Conservation (phyloP, 352 stramenopile species). For the Halophytophthora polymorphica region DNA sequence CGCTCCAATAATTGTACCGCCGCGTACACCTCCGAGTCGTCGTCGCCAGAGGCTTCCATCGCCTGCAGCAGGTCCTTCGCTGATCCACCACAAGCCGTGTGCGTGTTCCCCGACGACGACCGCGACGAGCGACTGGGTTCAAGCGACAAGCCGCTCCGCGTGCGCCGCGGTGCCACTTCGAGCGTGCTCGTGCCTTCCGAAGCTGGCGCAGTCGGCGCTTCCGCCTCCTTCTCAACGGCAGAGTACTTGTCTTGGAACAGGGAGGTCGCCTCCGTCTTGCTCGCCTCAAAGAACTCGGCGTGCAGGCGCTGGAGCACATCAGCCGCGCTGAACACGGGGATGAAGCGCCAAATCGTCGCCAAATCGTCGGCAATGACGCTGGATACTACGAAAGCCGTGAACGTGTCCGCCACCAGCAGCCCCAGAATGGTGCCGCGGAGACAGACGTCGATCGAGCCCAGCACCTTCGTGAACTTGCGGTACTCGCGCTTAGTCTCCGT, state of each 20-base stretch:
- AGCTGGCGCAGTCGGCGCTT: slow-evolving; percentile 1
- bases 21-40: slow-evolving; percentile 44
- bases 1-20: slow-evolving; percentile 51
- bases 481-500: slow-evolving; percentile 85
- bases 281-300: slow-evolving; percentile 69
- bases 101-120: background rate
- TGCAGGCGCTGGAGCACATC: slow-evolving; percentile 79
- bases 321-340: slow-evolving; percentile 77
- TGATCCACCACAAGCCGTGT: slow-evolving; percentile 8
- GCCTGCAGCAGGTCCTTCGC: slow-evolving; percentile 33
- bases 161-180: slow-evolving; percentile 27
- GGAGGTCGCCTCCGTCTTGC: slow-evolving; percentile 51
- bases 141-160: slow-evolving; percentile 1
- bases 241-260: slow-evolving; percentile 75
- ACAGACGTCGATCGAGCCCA: slow-evolving; percentile 82
- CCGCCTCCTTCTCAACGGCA: slow-evolving; percentile 15
- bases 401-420: slow-evolving; percentile 81
- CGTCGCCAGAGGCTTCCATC: slow-evolving; percentile 25
- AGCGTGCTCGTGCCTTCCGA: slow-evolving; percentile 8
- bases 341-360: slow-evolving; percentile 68
- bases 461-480: slow-evolving; percentile 85
- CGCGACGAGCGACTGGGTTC: slow-evolving; percentile 5
- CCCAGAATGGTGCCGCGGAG: slow-evolving; percentile 79
- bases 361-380: slow-evolving; percentile 71
- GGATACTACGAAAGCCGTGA: slow-evolving; percentile 85